phyloP scores from a whole-genome alignment of 2,329 filamentous ascomycete species.

The Fonsecaea pedrosoi region DNA sequence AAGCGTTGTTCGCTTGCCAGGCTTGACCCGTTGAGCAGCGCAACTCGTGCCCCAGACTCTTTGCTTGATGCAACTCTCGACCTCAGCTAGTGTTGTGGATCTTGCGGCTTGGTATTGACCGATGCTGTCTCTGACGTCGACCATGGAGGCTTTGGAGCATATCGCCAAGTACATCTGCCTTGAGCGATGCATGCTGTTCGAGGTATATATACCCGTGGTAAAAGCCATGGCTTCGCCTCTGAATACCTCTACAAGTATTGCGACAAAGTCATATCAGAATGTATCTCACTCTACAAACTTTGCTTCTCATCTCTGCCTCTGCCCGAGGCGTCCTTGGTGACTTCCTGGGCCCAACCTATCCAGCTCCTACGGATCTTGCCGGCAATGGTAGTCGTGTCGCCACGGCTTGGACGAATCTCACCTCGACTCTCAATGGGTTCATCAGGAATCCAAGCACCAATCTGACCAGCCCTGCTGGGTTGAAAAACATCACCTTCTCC shows the following conservation, averaged over 20 bases:
- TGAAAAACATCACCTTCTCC: conserved; percentile 50
- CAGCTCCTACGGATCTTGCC: conserved; percentile 46
- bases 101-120: neutral
- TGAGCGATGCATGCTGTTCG: neutral
- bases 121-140: neutral
- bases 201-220: conserved; percentile 1
- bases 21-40: neutral
- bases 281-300: neutral
- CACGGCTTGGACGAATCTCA: conserved; percentile 46
- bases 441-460: conserved; percentile 29
- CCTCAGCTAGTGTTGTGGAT: neutral
- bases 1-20: neutral
- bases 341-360: conserved; percentile 46
- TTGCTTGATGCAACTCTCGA: neutral
- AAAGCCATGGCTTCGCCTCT: neutral
- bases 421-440: conserved; percentile 39
- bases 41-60: neutral
- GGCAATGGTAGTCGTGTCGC: conserved; percentile 45
- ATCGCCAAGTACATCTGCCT: neutral
- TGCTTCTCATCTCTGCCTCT: conserved; percentile 1
- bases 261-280: neutral
- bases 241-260: neutral
- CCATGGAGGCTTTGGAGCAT: neutral
- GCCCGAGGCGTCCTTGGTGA: conserved; percentile 28
- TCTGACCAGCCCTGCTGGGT: conserved; percentile 15